Base-by-base conservation (phyloP, 495 filamentous ascomycete genomes). In the Echria macrotheca region DNA sequence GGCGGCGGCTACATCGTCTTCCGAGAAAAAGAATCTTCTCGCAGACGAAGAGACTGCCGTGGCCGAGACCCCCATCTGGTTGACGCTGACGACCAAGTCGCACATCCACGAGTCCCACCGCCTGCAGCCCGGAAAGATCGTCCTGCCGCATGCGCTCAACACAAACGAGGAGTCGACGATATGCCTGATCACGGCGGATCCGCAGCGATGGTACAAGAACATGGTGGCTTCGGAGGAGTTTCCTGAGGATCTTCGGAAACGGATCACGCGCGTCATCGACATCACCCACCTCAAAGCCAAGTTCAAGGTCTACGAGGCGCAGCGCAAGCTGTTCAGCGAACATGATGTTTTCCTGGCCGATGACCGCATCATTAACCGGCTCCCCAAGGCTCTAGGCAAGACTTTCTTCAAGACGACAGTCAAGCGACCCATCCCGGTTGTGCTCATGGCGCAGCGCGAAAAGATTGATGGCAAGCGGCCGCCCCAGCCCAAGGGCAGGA, bases 201-300 rank as follows among this genome's bases (percentile, higher is more conserved):
- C 93, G 10, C 89, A 96, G 73, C 83, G 91, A 43, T 70, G 75
- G 15, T 91, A 90, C 73, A 97, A 96, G 74, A 87, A 97, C 68
- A 72, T 90, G 42, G 75, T 95, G 54, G 79, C 80, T 28, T 74
- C 84, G 54, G 73, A 82, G 19, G 73, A 84, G 14, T 93, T 95
- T 69, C 90, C 91, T 4, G 66, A 80, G 46, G 74, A 76, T 6
- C 74, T 94, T 26, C 75, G 80, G 54, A 76, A 80, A 55, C 80
- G 82, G 48, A 86, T 98, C 55, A 85, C 80, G 24, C 77, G 85
- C 44, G 83, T 97, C 21, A 85, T 98, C 55, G 85, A 86, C 53
- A 70, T 90, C 58, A 72, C 73, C 52, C 95, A 98, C 61, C 75
- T 98, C 37, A 84, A 85, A 69, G 74, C 81, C 35, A 89, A 90